Conservation (phyloP, 257 asterid species). For the Solanum etuberosum region DNA sequence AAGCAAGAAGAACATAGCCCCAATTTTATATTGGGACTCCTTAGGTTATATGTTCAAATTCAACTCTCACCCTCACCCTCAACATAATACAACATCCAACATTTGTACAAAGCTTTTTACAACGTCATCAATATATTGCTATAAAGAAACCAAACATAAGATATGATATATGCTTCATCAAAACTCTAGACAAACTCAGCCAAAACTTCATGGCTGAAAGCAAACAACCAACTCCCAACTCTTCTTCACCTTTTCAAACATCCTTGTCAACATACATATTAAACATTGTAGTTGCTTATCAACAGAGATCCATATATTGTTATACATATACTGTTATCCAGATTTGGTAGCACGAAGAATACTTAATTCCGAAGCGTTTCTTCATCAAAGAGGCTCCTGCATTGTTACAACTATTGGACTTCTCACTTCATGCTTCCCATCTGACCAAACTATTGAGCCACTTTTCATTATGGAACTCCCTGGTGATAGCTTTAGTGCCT, state of each 20-base stretch:
- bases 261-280: neutral
- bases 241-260: neutral
- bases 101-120: neutral
- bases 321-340: neutral
- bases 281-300: neutral
- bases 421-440: constrained; percentile 56
- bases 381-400: constrained; percentile 58
- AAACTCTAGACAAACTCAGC: neutral
- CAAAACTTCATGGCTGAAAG: neutral
- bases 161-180: neutral
- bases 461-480: constrained; percentile 61
- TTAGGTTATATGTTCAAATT: neutral
- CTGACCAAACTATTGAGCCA: constrained; percentile 75
- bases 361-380: neutral
- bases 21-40: neutral
- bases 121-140: neutral
- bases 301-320: neutral
- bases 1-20: neutral
- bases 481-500: constrained; percentile 43
- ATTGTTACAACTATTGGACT: constrained; percentile 71
- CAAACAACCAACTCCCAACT: neutral
- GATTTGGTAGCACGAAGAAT: neutral
- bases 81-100: neutral
- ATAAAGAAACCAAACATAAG: neutral
- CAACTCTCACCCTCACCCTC: neutral